phyloP scores from a whole-genome alignment of 495 filamentous ascomycete species.

The Cercophora scortea region DNA sequence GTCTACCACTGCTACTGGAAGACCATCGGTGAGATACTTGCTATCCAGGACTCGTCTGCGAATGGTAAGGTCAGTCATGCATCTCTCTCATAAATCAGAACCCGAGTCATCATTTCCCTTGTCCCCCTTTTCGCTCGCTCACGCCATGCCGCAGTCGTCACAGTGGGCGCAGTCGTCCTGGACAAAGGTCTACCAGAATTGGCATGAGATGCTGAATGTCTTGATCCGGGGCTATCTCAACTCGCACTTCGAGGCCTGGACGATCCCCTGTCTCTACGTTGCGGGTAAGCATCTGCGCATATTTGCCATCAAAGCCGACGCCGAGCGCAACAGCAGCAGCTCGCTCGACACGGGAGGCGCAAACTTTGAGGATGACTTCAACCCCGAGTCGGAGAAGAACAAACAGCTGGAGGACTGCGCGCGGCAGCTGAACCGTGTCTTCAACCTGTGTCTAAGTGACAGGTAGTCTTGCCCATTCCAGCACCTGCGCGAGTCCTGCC shows the following conservation, averaged over 20 bases:
- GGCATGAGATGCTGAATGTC: conserved; percentile 68
- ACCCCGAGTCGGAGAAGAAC: conserved; percentile 61
- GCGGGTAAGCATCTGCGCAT: conserved; percentile 73
- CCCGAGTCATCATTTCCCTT: too few relatives aligned
- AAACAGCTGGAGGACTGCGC: conserved; percentile 84
- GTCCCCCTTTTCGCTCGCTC: too few relatives aligned
- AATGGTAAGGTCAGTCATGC: conserved; percentile 24
- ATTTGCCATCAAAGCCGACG: conserved; percentile 86
- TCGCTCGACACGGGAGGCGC: conserved; percentile 35
- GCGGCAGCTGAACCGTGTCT: conserved; percentile 78
- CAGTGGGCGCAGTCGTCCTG: conserved; percentile 47
- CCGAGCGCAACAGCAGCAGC: conserved; percentile 42
- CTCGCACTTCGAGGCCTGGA: conserved; percentile 70
- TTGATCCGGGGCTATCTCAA: conserved; percentile 69
- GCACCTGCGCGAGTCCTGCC: neutral
- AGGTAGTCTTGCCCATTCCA: conserved; percentile 47
- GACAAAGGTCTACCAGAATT: conserved; percentile 69
- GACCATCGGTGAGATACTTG: conserved; percentile 59
- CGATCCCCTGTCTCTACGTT: conserved; percentile 78
- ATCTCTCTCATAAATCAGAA: too few relatives aligned
- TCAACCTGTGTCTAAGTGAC: conserved; percentile 79
- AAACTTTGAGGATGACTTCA: conserved; percentile 68
- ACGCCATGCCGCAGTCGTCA: neutral
- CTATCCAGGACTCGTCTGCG: conserved; percentile 35
- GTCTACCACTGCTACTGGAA: conserved; percentile 81